Base-by-base conservation (phyloP, 345 rosid genomes). In the Raphanus raphanistrum region DNA sequence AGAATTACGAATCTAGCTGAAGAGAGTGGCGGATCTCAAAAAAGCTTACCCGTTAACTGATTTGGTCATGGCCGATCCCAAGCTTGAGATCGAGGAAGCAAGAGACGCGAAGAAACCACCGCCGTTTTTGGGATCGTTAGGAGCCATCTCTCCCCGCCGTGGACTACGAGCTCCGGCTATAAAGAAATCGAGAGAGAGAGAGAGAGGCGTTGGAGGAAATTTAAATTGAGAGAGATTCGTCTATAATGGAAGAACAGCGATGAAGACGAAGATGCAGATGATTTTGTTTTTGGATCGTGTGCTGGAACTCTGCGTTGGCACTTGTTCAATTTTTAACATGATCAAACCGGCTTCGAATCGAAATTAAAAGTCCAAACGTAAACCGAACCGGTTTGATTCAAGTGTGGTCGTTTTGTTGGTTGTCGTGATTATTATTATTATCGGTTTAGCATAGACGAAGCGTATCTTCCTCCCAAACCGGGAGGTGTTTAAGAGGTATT, bases 101-200 rank as follows among this genome's bases (percentile, higher is more conserved):
- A 94, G 82, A 43, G 98, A 90, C 0, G 97, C 77, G 82, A 94
- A 92, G 90, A 94, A 89, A 68, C 98, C 96, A 21, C 12, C 82
- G n/a, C 16, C 82, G 17, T 75, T 70, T 68, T 87, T 94, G 36
- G 94, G 88, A 84, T 92, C 94, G 61, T 90, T 85, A 29, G 90
- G 75, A 83, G 93, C 91, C 98, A 93, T 91, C 4, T 75, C 73
- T 28, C 3, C 54, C 60, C 63, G 57, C 74, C 75, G 59, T 17
- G 63, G 45, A 59, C 17, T 41, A 41, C 5, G 38, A 75, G 68
- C 70, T 67, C 74, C 35, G 54, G 48, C 65, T 2, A 67, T 58
- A 5, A 71, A 52, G 9, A 15, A 15, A 52, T 52, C 25, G 48
- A 62, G 12, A 41, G 3, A 68, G 59, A 26, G 13, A n/a, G 16